Conservation (phyloP, 1,284 basidiomycete genomes). For the Austroboletus olivaceoglutinosus region DNA sequence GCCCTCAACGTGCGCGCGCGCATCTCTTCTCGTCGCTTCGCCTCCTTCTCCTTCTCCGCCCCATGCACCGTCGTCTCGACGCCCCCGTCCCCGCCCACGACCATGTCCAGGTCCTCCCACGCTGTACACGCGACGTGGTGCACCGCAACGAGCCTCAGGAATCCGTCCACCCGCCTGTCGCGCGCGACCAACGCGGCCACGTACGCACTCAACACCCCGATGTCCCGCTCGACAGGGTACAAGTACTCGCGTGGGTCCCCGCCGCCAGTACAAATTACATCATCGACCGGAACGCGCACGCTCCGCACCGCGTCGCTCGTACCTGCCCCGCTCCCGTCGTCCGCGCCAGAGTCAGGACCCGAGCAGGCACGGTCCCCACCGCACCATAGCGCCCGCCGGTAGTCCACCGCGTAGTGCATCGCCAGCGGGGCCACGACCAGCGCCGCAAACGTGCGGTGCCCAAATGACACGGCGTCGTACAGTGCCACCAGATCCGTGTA, state of each 20-base stretch:
- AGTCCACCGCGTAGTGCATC: conserved; percentile 79
- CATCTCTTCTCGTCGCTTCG: conserved; percentile 4
- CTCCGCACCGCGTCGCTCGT: conserved; percentile 49
- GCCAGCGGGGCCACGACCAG: conserved; percentile 75
- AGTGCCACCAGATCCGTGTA: conserved; percentile 90
- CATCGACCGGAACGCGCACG: conserved; percentile 48
- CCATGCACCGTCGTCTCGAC: neutral
- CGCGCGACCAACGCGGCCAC: conserved; percentile 46
- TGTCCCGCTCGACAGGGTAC: conserved; percentile 68
- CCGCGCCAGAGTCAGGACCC: neutral
- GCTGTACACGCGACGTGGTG: conserved; percentile 79
- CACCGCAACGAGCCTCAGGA: conserved; percentile 69
- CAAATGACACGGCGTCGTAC: conserved; percentile 90
- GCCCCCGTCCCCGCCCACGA: conserved; percentile 24
- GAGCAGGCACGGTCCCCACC: conserved; percentile 56
- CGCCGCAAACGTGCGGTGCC: conserved; percentile 72
- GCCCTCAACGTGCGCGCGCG: conserved; percentile 50
- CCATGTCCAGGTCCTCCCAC: conserved; percentile 58
- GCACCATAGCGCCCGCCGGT: conserved; percentile 78
- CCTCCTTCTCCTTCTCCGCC: too few species aligned
- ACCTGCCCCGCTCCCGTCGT: neutral
- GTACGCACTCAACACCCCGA: conserved; percentile 65
- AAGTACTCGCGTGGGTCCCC: conserved; percentile 59
- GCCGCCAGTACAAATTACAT: conserved; percentile 18
- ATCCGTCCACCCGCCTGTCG: conserved; percentile 41